Percentiles rank a stretch among this genome's conserved stretches.
Evolutionary conservation across 306 rosid species (phyloP).

Genomic region (Alnus glutinosa): DNA sequence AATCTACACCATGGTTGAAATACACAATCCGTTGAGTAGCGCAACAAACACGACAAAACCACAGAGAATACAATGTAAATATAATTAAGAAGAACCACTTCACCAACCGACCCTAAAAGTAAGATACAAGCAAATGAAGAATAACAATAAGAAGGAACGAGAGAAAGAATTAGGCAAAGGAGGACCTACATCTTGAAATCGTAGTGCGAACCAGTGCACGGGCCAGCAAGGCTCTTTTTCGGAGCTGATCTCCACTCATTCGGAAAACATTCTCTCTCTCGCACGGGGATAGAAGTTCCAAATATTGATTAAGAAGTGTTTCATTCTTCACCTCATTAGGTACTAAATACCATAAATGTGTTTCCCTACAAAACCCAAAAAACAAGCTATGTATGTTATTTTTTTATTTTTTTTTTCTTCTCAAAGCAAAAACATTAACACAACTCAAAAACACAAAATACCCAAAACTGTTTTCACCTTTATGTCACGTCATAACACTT

Average conservation of each 20-base stretch:
- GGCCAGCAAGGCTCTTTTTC: slow-evolving; percentile 73
- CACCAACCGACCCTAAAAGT: neutral
- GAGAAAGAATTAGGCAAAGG: slow-evolving; percentile 11
- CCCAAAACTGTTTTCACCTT: too few relatives aligned
- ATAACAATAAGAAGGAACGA: slow-evolving; percentile 8
- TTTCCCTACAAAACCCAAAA: slow-evolving; percentile 57
- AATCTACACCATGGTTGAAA: neutral
- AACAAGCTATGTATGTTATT: neutral
- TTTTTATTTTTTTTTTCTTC: too few relatives aligned
- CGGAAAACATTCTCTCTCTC: slow-evolving; percentile 59
- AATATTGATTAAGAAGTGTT: slow-evolving; percentile 54
- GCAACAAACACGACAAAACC: neutral
- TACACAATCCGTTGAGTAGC: neutral
- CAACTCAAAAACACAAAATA: too few relatives aligned
- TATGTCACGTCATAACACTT: too few relatives aligned
- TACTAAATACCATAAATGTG: slow-evolving; percentile 79
- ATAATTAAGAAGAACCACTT: neutral
- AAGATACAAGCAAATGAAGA: neutral
- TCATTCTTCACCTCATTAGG: slow-evolving; percentile 66
- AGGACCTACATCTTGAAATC: slow-evolving; percentile 75
- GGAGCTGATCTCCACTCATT: slow-evolving; percentile 55
- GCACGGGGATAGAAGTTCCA: slow-evolving; percentile 66
- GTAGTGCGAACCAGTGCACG: slow-evolving; percentile 85
- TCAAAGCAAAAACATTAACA: too few relatives aligned
- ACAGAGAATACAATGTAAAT: neutral